Evolutionary conservation across 2,329 filamentous ascomycete genomes (phyloP), one percentile per base, ranked within the genome.

Genomic region (Phialocephala sp.): DNA sequence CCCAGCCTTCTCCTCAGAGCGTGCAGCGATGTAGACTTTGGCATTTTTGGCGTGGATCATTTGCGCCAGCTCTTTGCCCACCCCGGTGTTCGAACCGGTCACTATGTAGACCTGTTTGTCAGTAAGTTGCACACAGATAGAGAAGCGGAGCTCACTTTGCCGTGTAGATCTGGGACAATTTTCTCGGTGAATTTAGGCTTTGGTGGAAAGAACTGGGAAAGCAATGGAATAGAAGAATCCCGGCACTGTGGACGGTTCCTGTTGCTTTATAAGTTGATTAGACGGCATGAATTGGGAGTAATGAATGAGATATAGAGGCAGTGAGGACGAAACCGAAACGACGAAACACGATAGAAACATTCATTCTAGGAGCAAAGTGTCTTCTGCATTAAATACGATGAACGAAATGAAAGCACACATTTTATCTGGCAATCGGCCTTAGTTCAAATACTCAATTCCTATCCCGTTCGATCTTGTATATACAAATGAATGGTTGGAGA

Each of bases 1-100:
- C 18, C 67, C 66, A 1, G 78, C 77, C 67, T 81, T 82, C 8
- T 75, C 72, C 60, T 78, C 72, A 1, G 77, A 79, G 24, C 82
- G 79, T 1, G 77, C 79, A 11, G 78, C 77, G 22, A 83, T 69
- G 69, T 81, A 83, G 41, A 83, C 79, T 60, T 76, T 81, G 45
- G 77, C 82, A 66, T 79, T 78, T 37, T 78, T 75, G 27, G 70
- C 66, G 69, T 80, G 82, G 47, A 82, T 78, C 45, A 81, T 77
- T 32, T 72, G 70, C 18, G 76, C 74, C 0, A 81, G 70, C 43
- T 80, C 76, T 60, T 78, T 76, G 60, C 80, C 80, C 3, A 82
- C 69, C 2, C 80, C 80, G 2, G 76, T 74, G 60, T 74, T 71
- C 35, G 74, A 71, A 15, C 79, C 79, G 1, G 79, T 80, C 4